phyloP scores from a whole-genome alignment of 2,329 filamentous ascomycete species.

The Neonectria faginata region DNA sequence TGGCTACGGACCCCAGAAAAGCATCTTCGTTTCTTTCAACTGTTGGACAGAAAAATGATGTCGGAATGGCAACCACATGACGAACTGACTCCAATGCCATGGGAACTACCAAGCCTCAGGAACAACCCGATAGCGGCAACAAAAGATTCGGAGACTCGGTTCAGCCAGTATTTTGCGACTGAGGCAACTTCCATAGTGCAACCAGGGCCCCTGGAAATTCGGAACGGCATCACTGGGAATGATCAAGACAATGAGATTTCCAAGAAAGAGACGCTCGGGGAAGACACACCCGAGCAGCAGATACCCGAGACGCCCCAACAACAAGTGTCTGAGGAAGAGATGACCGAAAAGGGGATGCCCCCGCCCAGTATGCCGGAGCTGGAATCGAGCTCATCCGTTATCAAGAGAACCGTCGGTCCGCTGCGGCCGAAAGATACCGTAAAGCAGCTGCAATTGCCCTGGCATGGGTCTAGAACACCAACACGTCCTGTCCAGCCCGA shows the following conservation, averaged over 20 bases:
- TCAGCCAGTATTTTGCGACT: slow-evolving; percentile 37
- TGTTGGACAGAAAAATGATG: slow-evolving; percentile 47
- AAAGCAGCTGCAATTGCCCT: slow-evolving; percentile 21
- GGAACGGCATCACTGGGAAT: background rate
- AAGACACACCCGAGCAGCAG: background rate
- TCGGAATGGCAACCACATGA: slow-evolving; percentile 42
- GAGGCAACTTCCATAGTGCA: slow-evolving; percentile 3
- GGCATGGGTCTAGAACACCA: slow-evolving; percentile 32
- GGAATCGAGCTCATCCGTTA: background rate
- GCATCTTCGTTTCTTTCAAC: slow-evolving; percentile 48
- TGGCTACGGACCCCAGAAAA: slow-evolving; percentile 51
- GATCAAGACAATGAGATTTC: background rate
- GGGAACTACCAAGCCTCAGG: slow-evolving; percentile 47
- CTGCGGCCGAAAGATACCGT: background rate
- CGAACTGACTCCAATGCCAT: slow-evolving; percentile 51
- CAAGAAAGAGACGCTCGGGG: background rate
- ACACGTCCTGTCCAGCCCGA: background rate
- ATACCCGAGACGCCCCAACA: background rate
- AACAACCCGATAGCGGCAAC: slow-evolving; percentile 13
- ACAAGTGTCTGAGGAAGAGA: background rate
- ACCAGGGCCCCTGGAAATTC: background rate
- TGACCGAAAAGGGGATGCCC: background rate
- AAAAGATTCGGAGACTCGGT: slow-evolving; percentile 22
- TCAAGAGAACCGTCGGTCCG: background rate
- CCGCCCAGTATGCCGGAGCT: background rate